These are phyloP conservation scores for Lignosus rhinocerotis DNA, from an alignment of 1,284 basidiomycete genomes.

Conservation along the genomic window DNA sequence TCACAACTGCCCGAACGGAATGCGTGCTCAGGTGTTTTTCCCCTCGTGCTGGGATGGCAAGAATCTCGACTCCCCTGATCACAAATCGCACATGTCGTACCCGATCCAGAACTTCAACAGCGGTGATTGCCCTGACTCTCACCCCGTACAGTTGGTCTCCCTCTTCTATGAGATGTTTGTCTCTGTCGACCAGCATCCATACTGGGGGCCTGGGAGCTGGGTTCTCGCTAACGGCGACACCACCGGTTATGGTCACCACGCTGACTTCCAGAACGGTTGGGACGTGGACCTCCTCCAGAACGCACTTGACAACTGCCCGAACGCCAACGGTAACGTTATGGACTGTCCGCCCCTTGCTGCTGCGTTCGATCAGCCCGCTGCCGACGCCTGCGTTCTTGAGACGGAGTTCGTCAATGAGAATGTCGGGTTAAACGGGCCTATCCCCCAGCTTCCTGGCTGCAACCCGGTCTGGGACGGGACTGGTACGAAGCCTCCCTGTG, in stretches of 20 bases:
- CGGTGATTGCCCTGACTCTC: constrained; percentile 33
- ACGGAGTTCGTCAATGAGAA: constrained; percentile 28
- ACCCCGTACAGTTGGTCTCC: constrained; percentile 34
- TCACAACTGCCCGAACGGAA: constrained; percentile 39
- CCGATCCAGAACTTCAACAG: constrained; percentile 38
- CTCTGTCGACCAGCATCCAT: constrained; percentile 24
- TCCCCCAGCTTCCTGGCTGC: constrained; percentile 32
- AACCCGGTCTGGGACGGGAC: constrained; percentile 29
- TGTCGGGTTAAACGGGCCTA: constrained; percentile 25
- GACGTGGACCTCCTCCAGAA: constrained; percentile 30
- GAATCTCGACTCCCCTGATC: constrained; percentile 49
- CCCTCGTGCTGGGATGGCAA: constrained; percentile 46
- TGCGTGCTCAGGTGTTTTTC: constrained; percentile 47
- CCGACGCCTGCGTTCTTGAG: constrained; percentile 27
- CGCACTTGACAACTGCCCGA: constrained; percentile 32
- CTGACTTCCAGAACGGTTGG: constrained; percentile 38
- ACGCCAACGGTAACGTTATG: constrained; percentile 25
- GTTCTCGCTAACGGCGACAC: constrained; percentile 35
- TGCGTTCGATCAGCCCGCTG: constrained; percentile 25
- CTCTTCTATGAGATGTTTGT: constrained; percentile 36
- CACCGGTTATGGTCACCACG: constrained; percentile 34
- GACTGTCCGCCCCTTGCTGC: constrained; percentile 26
- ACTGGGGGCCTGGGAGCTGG: constrained; percentile 31
- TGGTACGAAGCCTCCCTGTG: constrained; percentile 21
- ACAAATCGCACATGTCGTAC: constrained; percentile 56